phyloP scores from a whole-genome alignment of 176 grass and related monocot species.

The Oryza rufipogon region DNA sequence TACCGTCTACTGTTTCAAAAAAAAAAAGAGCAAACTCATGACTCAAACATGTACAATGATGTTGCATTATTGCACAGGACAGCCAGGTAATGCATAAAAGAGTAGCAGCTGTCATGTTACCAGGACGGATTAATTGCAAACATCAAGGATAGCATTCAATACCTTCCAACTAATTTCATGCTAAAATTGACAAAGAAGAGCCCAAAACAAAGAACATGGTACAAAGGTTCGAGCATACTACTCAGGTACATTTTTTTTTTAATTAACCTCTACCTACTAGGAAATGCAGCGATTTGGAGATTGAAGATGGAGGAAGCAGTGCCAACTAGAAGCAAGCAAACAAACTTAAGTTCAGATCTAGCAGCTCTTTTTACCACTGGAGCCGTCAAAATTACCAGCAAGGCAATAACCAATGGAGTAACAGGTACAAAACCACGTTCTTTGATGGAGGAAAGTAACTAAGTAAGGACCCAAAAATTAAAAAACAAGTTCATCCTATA shows the following conservation, averaged over 20 bases:
- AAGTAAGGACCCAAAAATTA: too few species aligned
- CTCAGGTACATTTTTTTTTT: background rate
- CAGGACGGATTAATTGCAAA: conserved; percentile 4
- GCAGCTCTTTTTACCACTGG: background rate
- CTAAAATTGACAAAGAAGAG: background rate
- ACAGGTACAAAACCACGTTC: background rate
- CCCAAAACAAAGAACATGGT: background rate
- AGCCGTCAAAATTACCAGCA: background rate
- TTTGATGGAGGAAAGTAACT: background rate
- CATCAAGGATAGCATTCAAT: background rate
- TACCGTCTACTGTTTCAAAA: too few species aligned
- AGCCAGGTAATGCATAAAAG: conserved; percentile 2
- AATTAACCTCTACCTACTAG: background rate
- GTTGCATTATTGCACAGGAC: background rate
- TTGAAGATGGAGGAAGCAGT: background rate
- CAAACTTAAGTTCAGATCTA: conserved; percentile 36
- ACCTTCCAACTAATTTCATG: background rate
- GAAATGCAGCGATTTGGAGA: too few species aligned
- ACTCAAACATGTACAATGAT: conserved; percentile 1
- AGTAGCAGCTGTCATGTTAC: background rate
- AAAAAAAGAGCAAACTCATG: background rate
- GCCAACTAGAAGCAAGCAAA: background rate
- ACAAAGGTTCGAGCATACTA: background rate
- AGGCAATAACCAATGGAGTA: background rate
- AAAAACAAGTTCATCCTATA: background rate